phyloP scores from a whole-genome alignment of 2,329 filamentous ascomycete species.

The Colletotrichum tamarilloi region DNA sequence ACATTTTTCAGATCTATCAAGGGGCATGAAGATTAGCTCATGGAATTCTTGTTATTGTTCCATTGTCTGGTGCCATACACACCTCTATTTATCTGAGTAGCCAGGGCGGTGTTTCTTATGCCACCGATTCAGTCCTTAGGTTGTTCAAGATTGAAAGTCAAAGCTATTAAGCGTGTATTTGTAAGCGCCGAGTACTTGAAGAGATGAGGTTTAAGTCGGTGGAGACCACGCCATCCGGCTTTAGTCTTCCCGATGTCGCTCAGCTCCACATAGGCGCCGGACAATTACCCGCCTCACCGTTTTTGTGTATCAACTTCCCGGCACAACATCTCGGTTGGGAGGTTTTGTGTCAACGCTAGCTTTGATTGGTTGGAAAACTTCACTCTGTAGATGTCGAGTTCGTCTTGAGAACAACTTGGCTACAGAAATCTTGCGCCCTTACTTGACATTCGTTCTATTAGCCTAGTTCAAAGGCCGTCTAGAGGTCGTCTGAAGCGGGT shows the following conservation, averaged over 20 bases:
- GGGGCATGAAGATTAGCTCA: too few relatives aligned
- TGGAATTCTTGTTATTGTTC: too few relatives aligned
- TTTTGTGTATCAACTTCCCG: not conserved
- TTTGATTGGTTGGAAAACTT: not conserved
- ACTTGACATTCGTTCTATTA: not conserved
- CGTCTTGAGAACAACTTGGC: not conserved
- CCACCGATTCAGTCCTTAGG: not conserved
- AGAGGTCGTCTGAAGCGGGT: not conserved
- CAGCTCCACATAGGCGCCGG: not conserved
- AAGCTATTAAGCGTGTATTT: not conserved
- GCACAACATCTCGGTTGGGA: not conserved
- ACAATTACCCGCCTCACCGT: not conserved
- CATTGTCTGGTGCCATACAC: too few relatives aligned
- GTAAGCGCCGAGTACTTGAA: not conserved
- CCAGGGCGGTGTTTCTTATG: not conserved
- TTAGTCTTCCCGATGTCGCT: not conserved
- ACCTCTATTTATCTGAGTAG: not conserved
- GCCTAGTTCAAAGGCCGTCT: not conserved
- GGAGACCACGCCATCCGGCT: conserved; percentile 13
- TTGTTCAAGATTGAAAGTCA: not conserved
- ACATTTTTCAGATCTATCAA: too few relatives aligned
- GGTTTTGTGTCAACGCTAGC: not conserved
- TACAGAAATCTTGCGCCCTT: not conserved
- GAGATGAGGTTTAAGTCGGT: not conserved
- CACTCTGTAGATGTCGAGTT: not conserved